Conservation (phyloP, 768 basidiomycete genomes). For the Mycena maculata region DNA sequence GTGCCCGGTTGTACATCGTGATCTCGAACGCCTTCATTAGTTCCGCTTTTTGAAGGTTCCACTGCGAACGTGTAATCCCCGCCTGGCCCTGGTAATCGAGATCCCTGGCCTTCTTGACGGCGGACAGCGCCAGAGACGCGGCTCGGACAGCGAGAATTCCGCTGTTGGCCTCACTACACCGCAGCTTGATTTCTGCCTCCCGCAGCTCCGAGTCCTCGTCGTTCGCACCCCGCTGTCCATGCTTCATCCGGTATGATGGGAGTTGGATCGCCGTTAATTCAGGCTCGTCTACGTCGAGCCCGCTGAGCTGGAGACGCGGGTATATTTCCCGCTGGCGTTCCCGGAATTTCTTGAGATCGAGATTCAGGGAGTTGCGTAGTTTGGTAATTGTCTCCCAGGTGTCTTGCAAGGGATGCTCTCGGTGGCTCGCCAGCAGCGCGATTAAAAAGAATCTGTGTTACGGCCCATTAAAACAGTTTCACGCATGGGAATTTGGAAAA, state of each 20-base stretch:
- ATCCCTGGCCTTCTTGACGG: conserved; percentile 1
- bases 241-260: conserved; percentile 20
- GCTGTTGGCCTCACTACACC: conserved; percentile 8
- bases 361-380: not conserved
- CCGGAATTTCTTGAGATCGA: conserved; percentile 11
- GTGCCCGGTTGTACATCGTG: conserved; percentile 22
- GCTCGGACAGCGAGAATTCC: conserved; percentile 12
- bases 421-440: conserved; percentile 10
- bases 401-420: conserved; percentile 16
- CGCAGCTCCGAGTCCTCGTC: conserved; percentile 3
- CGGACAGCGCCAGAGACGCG: conserved; percentile 17
- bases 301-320: conserved; percentile 15
- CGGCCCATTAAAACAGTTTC: not conserved
- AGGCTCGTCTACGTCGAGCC: conserved; percentile 22
- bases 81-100: conserved; percentile 22
- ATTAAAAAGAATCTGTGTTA: not conserved
- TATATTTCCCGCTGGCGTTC: conserved; percentile 15
- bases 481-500: not conserved
- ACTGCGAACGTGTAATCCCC: conserved; percentile 10
- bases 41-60: conserved; percentile 14
- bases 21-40: conserved; percentile 21
- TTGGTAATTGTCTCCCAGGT: conserved; percentile 2
- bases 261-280: conserved; percentile 24
- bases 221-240: conserved; percentile 9
- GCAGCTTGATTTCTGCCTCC: conserved; percentile 7